These are phyloP conservation scores for Suillus cothurnatus DNA, from an alignment of 768 basidiomycete species.

Conservation along the genomic window DNA sequence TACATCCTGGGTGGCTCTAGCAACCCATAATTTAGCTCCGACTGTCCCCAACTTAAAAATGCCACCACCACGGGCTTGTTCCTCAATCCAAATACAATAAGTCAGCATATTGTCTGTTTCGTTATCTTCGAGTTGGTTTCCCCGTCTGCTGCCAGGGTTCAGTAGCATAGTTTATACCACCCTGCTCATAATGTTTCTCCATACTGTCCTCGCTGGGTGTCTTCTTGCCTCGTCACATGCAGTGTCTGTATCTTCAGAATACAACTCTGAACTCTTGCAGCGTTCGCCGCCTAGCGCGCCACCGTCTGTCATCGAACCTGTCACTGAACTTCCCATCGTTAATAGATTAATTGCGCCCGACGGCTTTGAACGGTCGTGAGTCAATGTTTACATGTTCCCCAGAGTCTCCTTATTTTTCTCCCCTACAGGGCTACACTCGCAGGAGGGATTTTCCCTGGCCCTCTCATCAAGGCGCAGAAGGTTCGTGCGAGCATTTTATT, in stretches of 20 bases:
- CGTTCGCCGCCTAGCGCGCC: conserved; percentile 8
- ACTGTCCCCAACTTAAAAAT: too few relatives aligned
- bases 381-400: not conserved
- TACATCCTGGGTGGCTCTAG: not conserved
- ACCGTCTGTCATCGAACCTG: conserved; percentile 23
- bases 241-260: conserved; percentile 19
- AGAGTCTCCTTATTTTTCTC: not conserved
- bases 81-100: not conserved
- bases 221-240: conserved; percentile 14
- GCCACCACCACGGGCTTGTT: not conserved
- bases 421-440: conserved; percentile 43
- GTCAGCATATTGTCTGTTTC: not conserved
- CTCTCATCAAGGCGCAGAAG: conserved; percentile 48
- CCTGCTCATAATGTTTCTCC: conserved; percentile 1
- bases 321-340: conserved; percentile 38
- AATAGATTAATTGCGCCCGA: conserved; percentile 52
- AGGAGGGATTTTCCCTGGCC: conserved; percentile 50
- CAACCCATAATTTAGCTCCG: too few relatives aligned
- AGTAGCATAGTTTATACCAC: not conserved
- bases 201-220: not conserved
- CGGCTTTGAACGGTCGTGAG: conserved; percentile 44
- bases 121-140: not conserved
- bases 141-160: too few relatives aligned
- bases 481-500: conserved; percentile 14
- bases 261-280: conserved; percentile 4